A percentile compares a stretch with the other conserved stretches of the same genome.
phyloP scores from a whole-genome alignment of 257 asterid species.

The Jacaranda copaia region DNA sequence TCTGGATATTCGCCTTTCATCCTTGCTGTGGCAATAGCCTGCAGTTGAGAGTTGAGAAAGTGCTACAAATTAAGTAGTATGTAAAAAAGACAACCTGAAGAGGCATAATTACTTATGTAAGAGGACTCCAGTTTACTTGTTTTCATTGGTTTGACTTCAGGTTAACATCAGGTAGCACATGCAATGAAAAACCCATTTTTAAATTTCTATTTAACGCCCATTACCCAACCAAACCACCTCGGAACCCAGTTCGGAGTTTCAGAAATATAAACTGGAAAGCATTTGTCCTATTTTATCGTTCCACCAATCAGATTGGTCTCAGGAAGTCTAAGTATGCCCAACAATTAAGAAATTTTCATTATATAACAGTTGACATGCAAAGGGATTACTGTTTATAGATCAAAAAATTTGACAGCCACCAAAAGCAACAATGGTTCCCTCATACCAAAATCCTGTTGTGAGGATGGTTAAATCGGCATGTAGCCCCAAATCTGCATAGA shows the following conservation, averaged over 20 bases:
- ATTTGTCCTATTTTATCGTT: not conserved
- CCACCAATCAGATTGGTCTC: not conserved
- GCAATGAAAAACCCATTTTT: conserved; percentile 14
- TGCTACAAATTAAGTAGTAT: not conserved
- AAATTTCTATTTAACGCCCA: conserved; percentile 7
- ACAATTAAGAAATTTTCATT: not conserved
- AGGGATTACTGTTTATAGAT: not conserved
- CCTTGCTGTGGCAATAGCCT: conserved; percentile 92
- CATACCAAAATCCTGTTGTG: conserved; percentile 78
- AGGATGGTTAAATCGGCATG: conserved; percentile 93
- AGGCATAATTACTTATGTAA: conserved; percentile 17
- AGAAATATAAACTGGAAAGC: not conserved
- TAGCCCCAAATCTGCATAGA: conserved; percentile 83
- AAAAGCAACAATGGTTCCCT: conserved; percentile 24
- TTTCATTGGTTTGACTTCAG: conserved; percentile 14
- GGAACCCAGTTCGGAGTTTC: not conserved
- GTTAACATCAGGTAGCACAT: conserved; percentile 23
- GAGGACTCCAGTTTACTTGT: conserved; percentile 15
- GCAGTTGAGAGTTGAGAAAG: conserved; percentile 32
- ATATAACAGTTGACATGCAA: not conserved
- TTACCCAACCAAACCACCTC: not conserved
- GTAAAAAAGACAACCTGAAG: conserved; percentile 19
- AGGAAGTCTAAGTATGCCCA: not conserved
- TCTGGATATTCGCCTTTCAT: conserved; percentile 97
- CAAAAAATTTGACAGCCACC: not conserved